Evolutionary conservation across 352 stramenopile genomes (phyloP).

Genomic region (Phytophthora aleatoria): DNA sequence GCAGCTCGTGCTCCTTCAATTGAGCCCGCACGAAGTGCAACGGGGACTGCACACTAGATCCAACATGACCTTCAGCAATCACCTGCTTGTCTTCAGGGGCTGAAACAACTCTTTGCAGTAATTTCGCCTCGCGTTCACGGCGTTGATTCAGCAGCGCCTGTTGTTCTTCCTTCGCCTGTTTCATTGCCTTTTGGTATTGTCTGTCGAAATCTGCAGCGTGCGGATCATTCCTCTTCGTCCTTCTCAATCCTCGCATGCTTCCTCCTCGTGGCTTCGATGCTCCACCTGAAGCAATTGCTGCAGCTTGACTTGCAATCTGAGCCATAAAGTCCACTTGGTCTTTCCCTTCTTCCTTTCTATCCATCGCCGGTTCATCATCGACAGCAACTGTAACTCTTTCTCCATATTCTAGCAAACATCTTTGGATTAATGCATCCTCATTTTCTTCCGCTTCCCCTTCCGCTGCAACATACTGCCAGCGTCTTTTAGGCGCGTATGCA

Average conservation of each 20-base stretch:
- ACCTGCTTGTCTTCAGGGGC: slow-evolving; percentile 34
- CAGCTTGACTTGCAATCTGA: slow-evolving; percentile 55
- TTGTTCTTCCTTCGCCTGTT: slow-evolving; percentile 60
- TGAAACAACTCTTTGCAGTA: slow-evolving; percentile 58
- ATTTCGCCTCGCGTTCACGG: slow-evolving; percentile 47
- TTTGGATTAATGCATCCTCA: slow-evolving; percentile 76
- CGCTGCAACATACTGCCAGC: slow-evolving; percentile 46
- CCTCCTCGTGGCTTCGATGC: slow-evolving; percentile 12
- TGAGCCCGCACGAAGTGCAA: slow-evolving; percentile 27
- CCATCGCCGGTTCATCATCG: slow-evolving; percentile 22
- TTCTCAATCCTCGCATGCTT: slow-evolving; percentile 19
- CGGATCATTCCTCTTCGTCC: slow-evolving; percentile 22
- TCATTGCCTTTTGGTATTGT: slow-evolving; percentile 61
- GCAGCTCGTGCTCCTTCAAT: slow-evolving; percentile 40
- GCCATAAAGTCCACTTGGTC: slow-evolving; percentile 41
- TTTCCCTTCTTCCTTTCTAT: slow-evolving; percentile 8
- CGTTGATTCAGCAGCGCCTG: slow-evolving; percentile 44
- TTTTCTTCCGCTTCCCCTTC: slow-evolving; percentile 35
- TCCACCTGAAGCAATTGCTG: slow-evolving; percentile 36
- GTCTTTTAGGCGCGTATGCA: slow-evolving; percentile 44
- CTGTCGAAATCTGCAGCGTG: slow-evolving; percentile 55
- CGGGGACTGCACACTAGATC: slow-evolving; percentile 6
- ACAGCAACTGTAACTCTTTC: slow-evolving; percentile 48
- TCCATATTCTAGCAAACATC: slow-evolving; percentile 84
- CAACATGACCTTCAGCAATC: slow-evolving; percentile 11